These are phyloP conservation scores for Leccinum subgranulosum DNA, from an alignment of 768 basidiomycete species.

Conservation along the genomic window DNA sequence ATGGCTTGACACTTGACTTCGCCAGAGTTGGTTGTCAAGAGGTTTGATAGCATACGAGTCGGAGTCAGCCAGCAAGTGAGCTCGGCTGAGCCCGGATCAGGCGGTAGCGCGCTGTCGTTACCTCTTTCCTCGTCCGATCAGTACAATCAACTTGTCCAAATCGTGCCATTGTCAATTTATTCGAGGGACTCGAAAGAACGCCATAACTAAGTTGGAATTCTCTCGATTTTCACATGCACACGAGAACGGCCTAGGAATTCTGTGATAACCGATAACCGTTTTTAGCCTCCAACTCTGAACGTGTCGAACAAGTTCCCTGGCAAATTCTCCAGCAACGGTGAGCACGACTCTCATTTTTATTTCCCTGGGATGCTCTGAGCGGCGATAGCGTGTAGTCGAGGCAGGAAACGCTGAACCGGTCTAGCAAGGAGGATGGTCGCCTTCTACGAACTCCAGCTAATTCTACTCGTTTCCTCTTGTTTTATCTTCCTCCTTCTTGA, in stretches of 20 bases:
- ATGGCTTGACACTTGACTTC: no score
- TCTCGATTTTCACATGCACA: neutral
- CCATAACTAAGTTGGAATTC: neutral
- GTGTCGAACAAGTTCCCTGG: neutral
- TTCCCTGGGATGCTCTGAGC: neutral
- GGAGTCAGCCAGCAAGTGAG: no score
- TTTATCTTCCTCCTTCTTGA: conserved; percentile 35
- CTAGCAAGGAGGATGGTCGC: conserved; percentile 18
- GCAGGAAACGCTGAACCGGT: neutral
- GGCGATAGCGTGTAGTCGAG: neutral
- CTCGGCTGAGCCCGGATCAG: no score
- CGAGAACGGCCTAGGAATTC: no score
- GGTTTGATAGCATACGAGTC: no score
- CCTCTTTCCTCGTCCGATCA: no score
- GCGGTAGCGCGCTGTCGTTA: no score
- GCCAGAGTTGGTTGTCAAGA: no score
- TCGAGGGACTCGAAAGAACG: neutral
- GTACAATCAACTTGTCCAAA: no score
- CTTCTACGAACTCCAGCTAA: conserved; percentile 43
- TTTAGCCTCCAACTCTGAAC: neutral
- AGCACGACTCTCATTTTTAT: neutral
- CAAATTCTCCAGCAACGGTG: conserved; percentile 11
- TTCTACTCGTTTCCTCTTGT: conserved; percentile 35
- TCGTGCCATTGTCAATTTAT: no score
- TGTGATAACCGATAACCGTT: neutral